Evolutionary conservation across 2,329 filamentous ascomycete genomes (phyloP).

Genomic region (Myriosclerotinia scirpicola): DNA sequence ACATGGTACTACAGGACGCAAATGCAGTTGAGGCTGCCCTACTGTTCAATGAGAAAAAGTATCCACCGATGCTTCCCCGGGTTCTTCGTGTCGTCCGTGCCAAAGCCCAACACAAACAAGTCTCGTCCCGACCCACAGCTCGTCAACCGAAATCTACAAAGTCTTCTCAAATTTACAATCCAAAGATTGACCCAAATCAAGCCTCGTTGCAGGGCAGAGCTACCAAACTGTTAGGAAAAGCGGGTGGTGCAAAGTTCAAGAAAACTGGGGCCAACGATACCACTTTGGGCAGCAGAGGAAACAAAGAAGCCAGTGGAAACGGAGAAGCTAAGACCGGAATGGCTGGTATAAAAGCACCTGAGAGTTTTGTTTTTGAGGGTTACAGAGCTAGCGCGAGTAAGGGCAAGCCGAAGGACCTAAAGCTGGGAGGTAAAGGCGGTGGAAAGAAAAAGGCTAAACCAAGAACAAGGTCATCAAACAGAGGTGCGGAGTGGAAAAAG

Average conservation of each 20-base stretch:
- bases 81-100: constrained; percentile 83
- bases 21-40: constrained; percentile 91
- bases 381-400: constrained; percentile 68
- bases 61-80: constrained; percentile 89
- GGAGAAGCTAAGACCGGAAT: constrained; percentile 24
- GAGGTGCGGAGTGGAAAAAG: constrained; percentile 44
- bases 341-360: constrained; percentile 53
- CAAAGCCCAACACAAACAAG: constrained; percentile 45
- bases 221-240: constrained; percentile 69
- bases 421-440: constrained; percentile 58
- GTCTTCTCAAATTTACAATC: constrained; percentile 53
- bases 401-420: constrained; percentile 62
- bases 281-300: constrained; percentile 31
- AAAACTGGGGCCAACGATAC: constrained; percentile 38
- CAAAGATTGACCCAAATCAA: constrained; percentile 69
- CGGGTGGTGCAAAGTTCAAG: constrained; percentile 52
- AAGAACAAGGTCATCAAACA: constrained; percentile 40
- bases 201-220: constrained; percentile 73
- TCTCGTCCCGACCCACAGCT: constrained; percentile 33
- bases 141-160: constrained; percentile 44
- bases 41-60: constrained; percentile 85
- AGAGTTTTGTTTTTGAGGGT: constrained; percentile 78
- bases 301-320: constrained; percentile 17
- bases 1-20: constrained; percentile 55
- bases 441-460: constrained; percentile 49